These are phyloP conservation scores for Zymoseptoria crescenta DNA, from an alignment of 2,329 filamentous ascomycete genomes.

Conservation along the genomic window DNA sequence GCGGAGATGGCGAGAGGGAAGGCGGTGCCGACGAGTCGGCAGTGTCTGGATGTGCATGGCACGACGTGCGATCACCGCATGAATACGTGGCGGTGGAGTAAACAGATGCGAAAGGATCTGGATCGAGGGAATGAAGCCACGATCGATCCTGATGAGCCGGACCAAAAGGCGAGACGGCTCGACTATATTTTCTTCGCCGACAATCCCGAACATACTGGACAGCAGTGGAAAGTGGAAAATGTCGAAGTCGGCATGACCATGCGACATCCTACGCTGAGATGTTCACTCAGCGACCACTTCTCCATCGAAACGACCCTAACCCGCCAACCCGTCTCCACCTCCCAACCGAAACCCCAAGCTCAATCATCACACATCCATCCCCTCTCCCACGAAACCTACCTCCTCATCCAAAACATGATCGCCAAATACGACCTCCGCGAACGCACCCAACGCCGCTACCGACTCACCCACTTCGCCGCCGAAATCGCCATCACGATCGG, in stretches of 20 bases:
- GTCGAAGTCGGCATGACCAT: conserved; percentile 71
- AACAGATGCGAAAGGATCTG: conserved; percentile 59
- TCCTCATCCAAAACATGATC: conserved; percentile 66
- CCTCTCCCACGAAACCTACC: conserved; percentile 41
- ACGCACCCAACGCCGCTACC: conserved; percentile 60
- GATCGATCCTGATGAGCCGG: conserved; percentile 58
- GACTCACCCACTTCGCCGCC: conserved; percentile 64
- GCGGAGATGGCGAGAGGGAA: conserved; percentile 58
- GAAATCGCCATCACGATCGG: conserved; percentile 61
- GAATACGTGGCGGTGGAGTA: conserved; percentile 91
- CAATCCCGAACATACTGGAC: conserved; percentile 23
- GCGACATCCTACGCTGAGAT: conserved; percentile 70
- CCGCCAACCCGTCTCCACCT: conserved; percentile 24
- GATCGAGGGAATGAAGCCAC: conserved; percentile 55
- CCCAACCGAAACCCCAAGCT: not conserved
- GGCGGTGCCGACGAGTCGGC: conserved; percentile 65
- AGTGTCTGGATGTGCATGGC: conserved; percentile 74
- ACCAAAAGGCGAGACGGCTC: conserved; percentile 73
- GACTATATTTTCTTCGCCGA: conserved; percentile 84
- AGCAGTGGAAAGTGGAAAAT: conserved; percentile 61
- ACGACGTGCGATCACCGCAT: conserved; percentile 76
- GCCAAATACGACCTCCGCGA: conserved; percentile 63
- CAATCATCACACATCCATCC: not conserved
- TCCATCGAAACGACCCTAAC: conserved; percentile 73
- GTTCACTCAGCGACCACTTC: conserved; percentile 91